Conservation (phyloP, 1,284 basidiomycete genomes). For the Puccinia novopanici region DNA sequence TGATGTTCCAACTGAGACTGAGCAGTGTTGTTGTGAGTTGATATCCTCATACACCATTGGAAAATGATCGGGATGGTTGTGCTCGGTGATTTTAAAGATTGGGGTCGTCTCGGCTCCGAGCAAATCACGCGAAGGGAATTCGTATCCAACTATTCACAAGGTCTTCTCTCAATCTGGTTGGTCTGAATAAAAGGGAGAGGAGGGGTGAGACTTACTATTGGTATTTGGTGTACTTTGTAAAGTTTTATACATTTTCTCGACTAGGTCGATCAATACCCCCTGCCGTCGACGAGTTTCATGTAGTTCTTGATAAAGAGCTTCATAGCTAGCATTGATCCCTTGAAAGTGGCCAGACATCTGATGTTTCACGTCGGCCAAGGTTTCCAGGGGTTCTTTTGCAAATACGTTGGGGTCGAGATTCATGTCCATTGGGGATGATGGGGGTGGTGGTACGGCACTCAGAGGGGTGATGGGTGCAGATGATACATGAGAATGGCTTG, state of each 20-base stretch:
- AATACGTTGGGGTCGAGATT: constrained; percentile 13
- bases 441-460: constrained; percentile 10
- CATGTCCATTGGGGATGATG: constrained; percentile 22
- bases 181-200: not conserved
- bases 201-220: constrained; percentile 15
- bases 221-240: constrained; percentile 22
- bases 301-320: constrained; percentile 35
- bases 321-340: constrained; percentile 22
- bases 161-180: too few relatives aligned
- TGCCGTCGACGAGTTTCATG: constrained; percentile 37
- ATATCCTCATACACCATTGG: constrained; percentile 19
- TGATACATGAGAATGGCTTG: not conserved
- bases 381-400: constrained; percentile 25
- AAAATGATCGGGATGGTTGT: constrained; percentile 10
- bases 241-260: constrained; percentile 28
- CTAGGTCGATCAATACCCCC: constrained; percentile 25
- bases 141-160: not conserved
- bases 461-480: constrained; percentile 11
- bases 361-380: constrained; percentile 1
- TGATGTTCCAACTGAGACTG: constrained; percentile 31
- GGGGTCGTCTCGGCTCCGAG: constrained; percentile 27
- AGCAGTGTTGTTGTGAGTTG: not conserved
- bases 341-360: constrained; percentile 15
- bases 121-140: constrained; percentile 24
- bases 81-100: constrained; percentile 39